phyloP scores from a whole-genome alignment of 2,329 filamentous ascomycete species.

The Aspergillus persii region DNA sequence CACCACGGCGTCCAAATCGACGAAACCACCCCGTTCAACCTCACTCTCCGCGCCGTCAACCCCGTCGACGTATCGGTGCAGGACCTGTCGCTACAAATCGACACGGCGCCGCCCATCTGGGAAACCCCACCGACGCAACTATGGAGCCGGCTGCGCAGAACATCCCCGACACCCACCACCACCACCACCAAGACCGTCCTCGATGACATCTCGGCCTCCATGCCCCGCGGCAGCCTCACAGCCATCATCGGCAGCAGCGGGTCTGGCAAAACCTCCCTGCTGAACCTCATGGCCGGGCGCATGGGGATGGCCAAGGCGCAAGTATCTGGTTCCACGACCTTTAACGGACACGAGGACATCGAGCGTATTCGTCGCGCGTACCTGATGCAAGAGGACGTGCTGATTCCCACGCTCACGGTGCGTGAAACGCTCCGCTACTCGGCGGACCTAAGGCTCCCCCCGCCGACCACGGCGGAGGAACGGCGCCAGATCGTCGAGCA shows the following conservation, averaged over 20 bases:
- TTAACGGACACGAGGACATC: constrained; percentile 59
- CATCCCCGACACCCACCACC: constrained; percentile 21
- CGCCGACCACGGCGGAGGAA: constrained; percentile 59
- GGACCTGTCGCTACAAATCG: constrained; percentile 32
- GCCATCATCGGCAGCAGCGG: constrained; percentile 75
- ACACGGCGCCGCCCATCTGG: constrained; percentile 34
- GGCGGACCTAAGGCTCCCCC: constrained; percentile 67
- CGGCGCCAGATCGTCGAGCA: constrained; percentile 67
- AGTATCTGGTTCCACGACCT: constrained; percentile 55
- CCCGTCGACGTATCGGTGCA: constrained; percentile 40
- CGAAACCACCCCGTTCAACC: constrained; percentile 19
- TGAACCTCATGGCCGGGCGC: constrained; percentile 70
- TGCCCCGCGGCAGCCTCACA: constrained; percentile 65
- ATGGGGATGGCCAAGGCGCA: constrained; percentile 57
- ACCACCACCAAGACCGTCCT: constrained; percentile 53
- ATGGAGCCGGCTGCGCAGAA: constrained; percentile 29
- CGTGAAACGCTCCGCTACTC: constrained; percentile 72
- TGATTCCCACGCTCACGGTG: constrained; percentile 71
- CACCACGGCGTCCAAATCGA: constrained; percentile 1
- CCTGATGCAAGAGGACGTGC: constrained; percentile 71
- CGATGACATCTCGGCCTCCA: constrained; percentile 61
- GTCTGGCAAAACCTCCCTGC: constrained; percentile 68
- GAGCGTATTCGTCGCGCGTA: constrained; percentile 49
- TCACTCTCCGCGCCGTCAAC: constrained; percentile 42
- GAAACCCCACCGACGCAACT: constrained; percentile 31